Base-by-base conservation (phyloP, 2,329 filamentous ascomycete genomes). In the Colletotrichum sp. region DNA sequence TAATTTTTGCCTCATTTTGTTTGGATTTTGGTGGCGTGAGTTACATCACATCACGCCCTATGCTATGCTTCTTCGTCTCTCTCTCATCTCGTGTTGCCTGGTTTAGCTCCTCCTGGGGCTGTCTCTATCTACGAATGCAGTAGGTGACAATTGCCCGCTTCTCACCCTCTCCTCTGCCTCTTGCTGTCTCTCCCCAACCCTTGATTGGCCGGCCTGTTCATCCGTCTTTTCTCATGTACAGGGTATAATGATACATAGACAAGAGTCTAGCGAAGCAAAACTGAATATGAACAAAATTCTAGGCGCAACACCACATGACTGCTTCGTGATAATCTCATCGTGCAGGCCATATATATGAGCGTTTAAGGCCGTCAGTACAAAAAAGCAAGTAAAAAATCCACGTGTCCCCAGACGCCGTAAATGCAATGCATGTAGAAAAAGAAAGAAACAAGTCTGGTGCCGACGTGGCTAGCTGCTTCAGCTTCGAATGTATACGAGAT, bases 401-500 rank as follows among this genome's bases (percentile, higher is more conserved):
- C 15, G 27, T 70, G 32, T 25, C 30, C 30, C 57, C 15, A 44
- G 36, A 72, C 65, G 70, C 74, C 57, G 28, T 71, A 67, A 65
- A 71, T 78, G 65, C 76, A 75, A 72, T 59, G 63, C 52, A 36
- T 48, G 8, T 28, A 27, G 32, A 19, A 34, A 55, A 63, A 69
- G 72, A 30, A 60, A 59, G 15, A 59, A 72, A 67, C 48, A 59
- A 61, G 13, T 63, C 39, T 55, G 69, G 28, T 69, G 73, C 22
- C 25, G 60, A 48, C 32, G 27, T 30, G 27, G 64, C 65, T 36
- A 28, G 59, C 65, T 64, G 59, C 60, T 67, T 76, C 48, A 70
- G 65, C 65, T 61, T 64, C 73, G 63, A 27, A 27, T 57, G 74
- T 86, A 86, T 48, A 86, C 79, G 60, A 82, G 81, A 70, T 86